A percentile compares a stretch with the other conserved stretches of the same genome.
Evolutionary conservation across 768 basidiomycete species (phyloP).

Genomic region (Suillus decipiens): DNA sequence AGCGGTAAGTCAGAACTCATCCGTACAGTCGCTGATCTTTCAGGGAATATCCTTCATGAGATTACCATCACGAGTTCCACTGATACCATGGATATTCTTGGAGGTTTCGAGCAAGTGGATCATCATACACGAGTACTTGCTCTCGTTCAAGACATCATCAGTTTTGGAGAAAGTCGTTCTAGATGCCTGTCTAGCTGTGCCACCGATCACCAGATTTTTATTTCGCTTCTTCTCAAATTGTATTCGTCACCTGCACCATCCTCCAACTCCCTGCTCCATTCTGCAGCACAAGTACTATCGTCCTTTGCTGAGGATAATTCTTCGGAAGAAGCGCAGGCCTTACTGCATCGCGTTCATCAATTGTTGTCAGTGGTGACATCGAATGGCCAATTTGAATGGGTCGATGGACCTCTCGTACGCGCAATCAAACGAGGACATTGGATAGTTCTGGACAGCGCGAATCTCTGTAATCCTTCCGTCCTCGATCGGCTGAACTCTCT

Average conservation of each 20-base stretch:
- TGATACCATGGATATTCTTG: conserved; percentile 92
- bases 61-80: conserved; percentile 82
- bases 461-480: conserved; percentile 93
- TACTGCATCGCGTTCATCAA: conserved; percentile 25
- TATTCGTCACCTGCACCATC: conserved; percentile 18
- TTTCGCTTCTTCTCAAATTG: conserved; percentile 20
- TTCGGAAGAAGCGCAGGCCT: conserved; percentile 11
- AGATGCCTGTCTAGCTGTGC: conserved; percentile 34
- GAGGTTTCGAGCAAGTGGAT: conserved; percentile 94
- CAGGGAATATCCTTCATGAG: conserved; percentile 70
- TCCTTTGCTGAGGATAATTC: conserved; percentile 20
- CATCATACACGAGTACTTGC: conserved; percentile 37
- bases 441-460: conserved; percentile 90
- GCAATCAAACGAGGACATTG: conserved; percentile 89
- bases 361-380: conserved; percentile 26
- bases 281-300: conserved; percentile 30
- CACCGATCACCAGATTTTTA: conserved; percentile 18
- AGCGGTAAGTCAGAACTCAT: conserved; percentile 83
- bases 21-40: conserved; percentile 64
- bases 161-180: conserved; percentile 38
- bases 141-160: conserved; percentile 43
- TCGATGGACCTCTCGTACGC: conserved; percentile 86
- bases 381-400: conserved; percentile 81
- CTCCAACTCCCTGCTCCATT: conserved; percentile 24
- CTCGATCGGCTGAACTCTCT: conserved; percentile 96